Conservation (phyloP, 2,329 filamentous ascomycete genomes). For the Fusarium citri region DNA sequence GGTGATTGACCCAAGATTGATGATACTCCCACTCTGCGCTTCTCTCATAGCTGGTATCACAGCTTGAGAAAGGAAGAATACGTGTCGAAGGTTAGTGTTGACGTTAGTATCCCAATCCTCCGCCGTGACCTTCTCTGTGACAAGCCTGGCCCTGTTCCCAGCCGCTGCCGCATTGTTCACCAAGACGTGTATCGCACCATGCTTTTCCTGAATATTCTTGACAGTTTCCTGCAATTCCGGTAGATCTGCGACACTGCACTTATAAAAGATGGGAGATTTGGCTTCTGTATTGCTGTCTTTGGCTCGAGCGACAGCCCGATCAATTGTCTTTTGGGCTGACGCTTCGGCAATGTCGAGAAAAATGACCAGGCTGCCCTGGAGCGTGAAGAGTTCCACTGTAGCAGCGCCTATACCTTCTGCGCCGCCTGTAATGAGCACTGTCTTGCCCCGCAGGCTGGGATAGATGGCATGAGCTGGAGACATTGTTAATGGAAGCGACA, state of each 20-base stretch:
- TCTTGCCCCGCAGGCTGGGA: constrained; percentile 55
- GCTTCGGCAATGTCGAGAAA: constrained; percentile 56
- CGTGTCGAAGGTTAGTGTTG: constrained; percentile 58
- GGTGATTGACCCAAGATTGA: constrained; percentile 66
- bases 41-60: constrained; percentile 69
- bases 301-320: constrained; percentile 26
- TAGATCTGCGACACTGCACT: constrained; percentile 58
- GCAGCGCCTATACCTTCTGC: constrained; percentile 61
- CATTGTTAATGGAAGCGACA: not conserved
- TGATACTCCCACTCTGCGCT: constrained; percentile 59
- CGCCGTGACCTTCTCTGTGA: constrained; percentile 53
- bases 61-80: constrained; percentile 78
- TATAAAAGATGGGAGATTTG: constrained; percentile 52
- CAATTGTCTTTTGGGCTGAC: constrained; percentile 46
- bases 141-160: constrained; percentile 38
- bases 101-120: constrained; percentile 58
- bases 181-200: constrained; percentile 73
- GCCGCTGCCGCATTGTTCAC: constrained; percentile 81
- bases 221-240: constrained; percentile 50
- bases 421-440: constrained; percentile 59
- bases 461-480: constrained; percentile 50
- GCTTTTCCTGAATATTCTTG: constrained; percentile 46
- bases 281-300: constrained; percentile 22
- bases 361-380: constrained; percentile 58
- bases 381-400: constrained; percentile 57